Evolutionary conservation across 2,329 filamentous ascomycete genomes (phyloP), one percentile per base, ranked within the genome.

Genomic region (Magnaporthiopsis poae): DNA sequence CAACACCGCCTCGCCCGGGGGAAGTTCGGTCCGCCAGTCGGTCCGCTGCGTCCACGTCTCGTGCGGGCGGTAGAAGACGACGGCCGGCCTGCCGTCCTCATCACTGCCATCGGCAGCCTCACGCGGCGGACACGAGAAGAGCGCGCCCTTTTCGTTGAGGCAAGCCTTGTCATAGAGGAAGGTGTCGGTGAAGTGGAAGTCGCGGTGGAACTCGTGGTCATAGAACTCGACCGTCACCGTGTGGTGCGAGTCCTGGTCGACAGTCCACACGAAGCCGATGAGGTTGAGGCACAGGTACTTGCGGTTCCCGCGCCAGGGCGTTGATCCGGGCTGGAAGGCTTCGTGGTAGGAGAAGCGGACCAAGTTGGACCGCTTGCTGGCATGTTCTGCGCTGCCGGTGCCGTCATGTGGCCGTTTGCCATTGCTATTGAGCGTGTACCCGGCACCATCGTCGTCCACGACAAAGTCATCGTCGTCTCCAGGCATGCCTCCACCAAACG

Each of bases 181-280:
- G 0, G 92, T 94, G 75, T 99, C 95, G 15, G 93, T 98, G 75
- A 99, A 98, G 79, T 98, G 95, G 73, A 97, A 97, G 75, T 98
- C 92, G 63, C 94, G 86, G 75, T 96, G 90, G 68, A 90, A 88
- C 71, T 96, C 92, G 67, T 92, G 90, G 76, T 99, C 96, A 75
- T 98, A 97, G 75, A 99, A 99, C 73, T 98, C 95, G 1, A 98
- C 93, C 0, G 93, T 97, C 13, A 99, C 89, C 1, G 95, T 99
- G 75, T 98, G 87, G 72, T 94, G 90, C 0, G 90, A 90, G 73
- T 97, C 93, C 77, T 99, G 95, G 71, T 96, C 91, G 25, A 99
- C 91, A 0, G 94, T 98, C 92, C 95, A 99, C 11, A 97, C 91
- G 73, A 96, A 95, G 0, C 96, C 95, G 65, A 93, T 91, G 68